phyloP scores from a whole-genome alignment of 768 basidiomycete genomes.

The Collybia sp. region DNA sequence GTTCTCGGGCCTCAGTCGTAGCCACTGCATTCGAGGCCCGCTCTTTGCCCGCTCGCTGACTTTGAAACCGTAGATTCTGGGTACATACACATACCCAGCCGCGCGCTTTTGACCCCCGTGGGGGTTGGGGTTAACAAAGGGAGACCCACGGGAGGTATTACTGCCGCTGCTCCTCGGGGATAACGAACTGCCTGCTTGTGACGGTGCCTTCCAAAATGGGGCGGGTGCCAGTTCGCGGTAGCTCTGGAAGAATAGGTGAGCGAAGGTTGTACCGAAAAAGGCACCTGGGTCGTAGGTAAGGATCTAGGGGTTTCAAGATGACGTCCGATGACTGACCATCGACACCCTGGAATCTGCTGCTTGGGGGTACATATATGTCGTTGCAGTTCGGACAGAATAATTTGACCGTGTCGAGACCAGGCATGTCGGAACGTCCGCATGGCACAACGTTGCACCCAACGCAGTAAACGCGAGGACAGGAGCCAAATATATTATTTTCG shows the following conservation, averaged over 20 bases:
- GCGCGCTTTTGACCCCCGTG: constrained; percentile 88
- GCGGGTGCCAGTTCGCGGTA: constrained; percentile 94
- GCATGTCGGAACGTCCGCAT: constrained; percentile 92
- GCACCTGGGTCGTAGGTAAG: constrained; percentile 54
- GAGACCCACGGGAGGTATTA: constrained; percentile 41
- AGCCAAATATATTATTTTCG: constrained; percentile 85
- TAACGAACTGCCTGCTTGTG: constrained; percentile 51
- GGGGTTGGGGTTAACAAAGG: constrained; percentile 85
- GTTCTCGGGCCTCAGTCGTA: constrained; percentile 80
- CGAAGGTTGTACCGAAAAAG: constrained; percentile 99
- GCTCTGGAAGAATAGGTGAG: constrained; percentile 96
- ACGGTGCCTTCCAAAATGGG: constrained; percentile 81
- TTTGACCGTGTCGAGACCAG: constrained; percentile 96
- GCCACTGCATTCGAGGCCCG: constrained; percentile 97
- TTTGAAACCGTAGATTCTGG: constrained; percentile 96
- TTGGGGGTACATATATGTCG: constrained; percentile 94
- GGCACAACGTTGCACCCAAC: constrained; percentile 86
- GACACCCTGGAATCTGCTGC: constrained; percentile 91
- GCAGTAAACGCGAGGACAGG: constrained; percentile 95
- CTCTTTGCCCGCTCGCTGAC: constrained; percentile 93
- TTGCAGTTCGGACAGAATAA: constrained; percentile 98
- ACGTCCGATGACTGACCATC: constrained; percentile 63
- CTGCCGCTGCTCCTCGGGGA: constrained; percentile 52
- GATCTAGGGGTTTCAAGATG: constrained; percentile 7
- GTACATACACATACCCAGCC: constrained; percentile 80